Base-by-base conservation (phyloP, 2,329 filamentous ascomycete genomes). In the Alternaria ventricosa region DNA sequence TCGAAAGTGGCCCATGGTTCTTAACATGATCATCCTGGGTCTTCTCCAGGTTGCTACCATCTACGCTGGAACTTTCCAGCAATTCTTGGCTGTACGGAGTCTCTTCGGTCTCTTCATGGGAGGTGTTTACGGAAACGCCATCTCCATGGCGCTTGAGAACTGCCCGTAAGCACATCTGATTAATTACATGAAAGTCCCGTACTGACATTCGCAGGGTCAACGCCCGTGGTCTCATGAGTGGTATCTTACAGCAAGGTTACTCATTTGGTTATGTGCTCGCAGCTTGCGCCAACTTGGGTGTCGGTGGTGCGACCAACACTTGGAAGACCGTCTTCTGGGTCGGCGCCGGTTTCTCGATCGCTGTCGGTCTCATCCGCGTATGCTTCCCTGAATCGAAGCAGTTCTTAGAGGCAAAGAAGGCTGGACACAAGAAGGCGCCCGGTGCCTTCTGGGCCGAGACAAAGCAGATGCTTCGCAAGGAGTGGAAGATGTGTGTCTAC, bases 261-360 rank as follows among this genome's bases (percentile, higher is more conserved):
- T 90, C 90, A 0, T 86, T 94, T 67, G 92, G 92, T 30, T 95
- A 95, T 74, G 88, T 96, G 44, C 85, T 93, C 66, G 92, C 92
- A 6, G 92, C 92, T 3, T 91, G 89, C 73, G 88, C 88, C 72
- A 94, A 92, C 68, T 87, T 94, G 44, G 90, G 90, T 53, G 90
- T 94, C 15, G 90, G 91, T 30, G 90, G 86, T 11, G 82, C 71
- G 5, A 82, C 82, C 2, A 83, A 91, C 3, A 87, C 85, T 46
- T 94, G 90, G 91, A 94, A 93, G 82, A 91, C 84, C 0, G 87
- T 93, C 47, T 93, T 92, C 77, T 94, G 90, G 89, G 87, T 90
- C 64, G 91, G 81, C 64, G 88, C 90, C 1, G 89, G 87, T 5
- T 79, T 92, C 46, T 91, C 89, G 30, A 89, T 92, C 64, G 87